Base-by-base conservation (phyloP, 495 filamentous ascomycete genomes). In the Hypoxylon intermedium region DNA sequence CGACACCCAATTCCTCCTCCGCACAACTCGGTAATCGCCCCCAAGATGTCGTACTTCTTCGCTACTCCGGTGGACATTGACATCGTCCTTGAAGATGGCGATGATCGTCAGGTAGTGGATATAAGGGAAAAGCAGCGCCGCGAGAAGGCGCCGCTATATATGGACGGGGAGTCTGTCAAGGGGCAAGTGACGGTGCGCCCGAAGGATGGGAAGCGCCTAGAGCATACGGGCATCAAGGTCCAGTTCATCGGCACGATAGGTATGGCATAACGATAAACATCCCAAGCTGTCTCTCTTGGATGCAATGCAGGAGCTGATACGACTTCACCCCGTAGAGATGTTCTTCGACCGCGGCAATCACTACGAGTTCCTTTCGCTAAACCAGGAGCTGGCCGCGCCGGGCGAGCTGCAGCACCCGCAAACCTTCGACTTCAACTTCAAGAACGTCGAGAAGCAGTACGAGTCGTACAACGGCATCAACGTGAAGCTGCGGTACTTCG, bases 381-480 rank as follows among this genome's bases (percentile, higher is more conserved):
- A 92, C 50, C 94, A 97, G 72, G 94, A 99, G 73, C 85, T 99
- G 21, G 94, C 94, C 7, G 92, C 92, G 16, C 94, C 94, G 1
- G 95, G 94, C 67, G 94, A 99, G 75, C 87, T 99, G 49, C 93
- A 98, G 64, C 94, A 99, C 77, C 95, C 94, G 28, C 95, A 98
- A 77, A 96, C 92, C 36, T 97, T 96, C 80, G 91, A 95, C 53
- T 99, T 99, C 85, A 96, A 97, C 78, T 99, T 99, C 85, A 99
- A 98, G 77, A 98, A 98, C 74, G 90, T 99, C 65, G 94, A 99
- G 83, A 99, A 99, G 80, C 92, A 96, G 73, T 99, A 99, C 81
- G 94, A 99, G 75, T 97, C 93, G 56, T 99, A 99, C 82, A 96
- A 97, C 77, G 94, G 94, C 68, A 99, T 99, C 83, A 99, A 99